phyloP scores from a whole-genome alignment of 208 protist genomes.

The Crithidia brevicula region DNA sequence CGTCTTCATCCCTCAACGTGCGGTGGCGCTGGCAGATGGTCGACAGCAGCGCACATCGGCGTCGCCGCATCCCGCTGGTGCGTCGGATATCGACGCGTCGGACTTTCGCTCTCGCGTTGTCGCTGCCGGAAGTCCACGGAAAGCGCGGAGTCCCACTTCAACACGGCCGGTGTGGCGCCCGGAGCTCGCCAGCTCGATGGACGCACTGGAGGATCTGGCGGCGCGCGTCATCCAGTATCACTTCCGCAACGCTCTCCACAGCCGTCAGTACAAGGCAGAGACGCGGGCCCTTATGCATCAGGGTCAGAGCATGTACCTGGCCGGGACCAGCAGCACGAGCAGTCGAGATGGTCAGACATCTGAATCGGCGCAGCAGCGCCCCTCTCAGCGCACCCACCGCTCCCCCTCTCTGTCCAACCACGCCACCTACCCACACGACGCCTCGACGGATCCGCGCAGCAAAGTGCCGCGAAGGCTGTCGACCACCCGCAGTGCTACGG shows the following conservation, averaged over 20 bases:
- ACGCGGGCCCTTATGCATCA: constrained; percentile 29
- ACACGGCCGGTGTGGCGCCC: constrained; percentile 20
- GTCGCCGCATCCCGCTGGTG: neutral
- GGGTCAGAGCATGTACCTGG: constrained; percentile 18
- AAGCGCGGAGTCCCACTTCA: neutral
- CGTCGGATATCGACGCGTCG: neutral
- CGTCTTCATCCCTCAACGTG: constrained; percentile 7
- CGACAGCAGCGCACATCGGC: neutral
- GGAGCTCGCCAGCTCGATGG: constrained; percentile 18
- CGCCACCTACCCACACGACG: neutral
- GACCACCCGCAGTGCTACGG: too few relatives aligned
- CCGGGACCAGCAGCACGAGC: constrained; percentile 3
- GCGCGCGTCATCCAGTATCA: constrained; percentile 73
- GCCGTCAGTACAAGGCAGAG: constrained; percentile 37
- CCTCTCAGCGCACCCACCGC: neutral
- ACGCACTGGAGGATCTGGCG: constrained; percentile 44
- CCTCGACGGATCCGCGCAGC: neutral
- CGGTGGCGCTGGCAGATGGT: neutral
- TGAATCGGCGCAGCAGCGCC: neutral
- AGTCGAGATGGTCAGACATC: constrained; percentile 8
- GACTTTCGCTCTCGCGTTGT: constrained; percentile 4
- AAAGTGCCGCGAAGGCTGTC: too few relatives aligned
- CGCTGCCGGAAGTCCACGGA: neutral
- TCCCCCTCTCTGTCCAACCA: neutral
- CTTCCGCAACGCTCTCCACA: constrained; percentile 39